Evolutionary conservation across 1,284 basidiomycete genomes (phyloP), one percentile per base, ranked within the genome.

Genomic region (Coniophora puteana): DNA sequence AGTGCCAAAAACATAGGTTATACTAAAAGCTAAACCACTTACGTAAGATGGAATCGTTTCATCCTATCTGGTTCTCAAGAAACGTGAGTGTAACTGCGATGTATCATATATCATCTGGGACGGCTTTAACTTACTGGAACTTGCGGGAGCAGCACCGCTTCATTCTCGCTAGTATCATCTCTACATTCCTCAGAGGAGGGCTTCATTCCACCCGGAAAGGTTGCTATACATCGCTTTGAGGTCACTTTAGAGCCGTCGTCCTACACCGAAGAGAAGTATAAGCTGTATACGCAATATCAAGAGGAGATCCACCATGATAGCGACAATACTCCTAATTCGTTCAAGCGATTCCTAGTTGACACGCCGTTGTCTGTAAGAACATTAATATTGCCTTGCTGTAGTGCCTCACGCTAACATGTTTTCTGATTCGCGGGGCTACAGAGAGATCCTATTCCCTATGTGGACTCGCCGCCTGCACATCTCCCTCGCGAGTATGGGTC

Each of bases 401-500:
- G 36, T 20, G 24, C 38, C 23, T 23, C 25, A 48, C 32, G 40
- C 37, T 40, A 32, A 44, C 21, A 37, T 32, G 11, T 26, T 14
- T 23, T 18, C 11, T 24, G 18, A 45, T 13, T 32, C 16, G 16
- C 11, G 8, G 36, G 11, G 12, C 26, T 33, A 17, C 53, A 78
- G 84, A 52, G 48, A 45, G 69, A 72, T 50, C 62, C 68, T 7
- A 89, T 91, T 48, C 66, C 69, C 6, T 90, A 89, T 57, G 42
- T 66, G 8, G 59, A 57, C 1, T 38, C 59, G 3, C 69, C 72
- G 0, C 74, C 78, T 10, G 41, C 48, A 2, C 71, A 81, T 50
- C 68, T 94, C 5, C 91, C 91, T 0, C 57, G 48, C n/a, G 61
- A 75, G 17, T 94, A 89, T 59, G 90, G 91, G 14, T 84, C 88